A percentile compares a stretch with the other conserved stretches of the same genome.
Conservation (phyloP, 306 rosid genomes). For the Amphicarpaea edgeworthii region DNA sequence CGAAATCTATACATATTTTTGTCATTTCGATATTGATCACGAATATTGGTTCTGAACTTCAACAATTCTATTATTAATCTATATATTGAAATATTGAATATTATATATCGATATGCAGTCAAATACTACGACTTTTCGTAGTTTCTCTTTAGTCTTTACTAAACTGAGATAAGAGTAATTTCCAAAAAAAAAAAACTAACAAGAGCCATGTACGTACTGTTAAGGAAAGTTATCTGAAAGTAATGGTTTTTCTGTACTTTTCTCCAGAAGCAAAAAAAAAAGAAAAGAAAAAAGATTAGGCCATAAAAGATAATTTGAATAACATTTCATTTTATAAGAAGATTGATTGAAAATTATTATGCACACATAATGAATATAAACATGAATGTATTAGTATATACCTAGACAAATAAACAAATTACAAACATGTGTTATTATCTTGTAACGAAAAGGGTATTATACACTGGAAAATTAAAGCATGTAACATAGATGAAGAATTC, state of each 20-base stretch:
- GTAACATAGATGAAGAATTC: neutral
- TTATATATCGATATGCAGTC: neutral
- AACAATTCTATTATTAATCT: neutral
- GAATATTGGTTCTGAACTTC: too few relatives aligned
- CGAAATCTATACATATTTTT: too few relatives aligned
- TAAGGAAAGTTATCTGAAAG: too few relatives aligned
- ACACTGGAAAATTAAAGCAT: too few relatives aligned
- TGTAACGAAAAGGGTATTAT: too few relatives aligned
- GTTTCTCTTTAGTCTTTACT: neutral
- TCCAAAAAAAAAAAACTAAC: too few relatives aligned
- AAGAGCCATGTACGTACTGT: neutral
- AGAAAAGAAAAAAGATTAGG: too few relatives aligned
- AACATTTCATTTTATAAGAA: neutral
- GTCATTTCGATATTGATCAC: too few relatives aligned
- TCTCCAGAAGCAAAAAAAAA: too few relatives aligned
- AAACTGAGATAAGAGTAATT: neutral
- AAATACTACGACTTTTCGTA: neutral
- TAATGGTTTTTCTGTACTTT: too few relatives aligned
- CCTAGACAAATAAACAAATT: neutral
- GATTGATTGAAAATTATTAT: neutral
- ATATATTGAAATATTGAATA: too few relatives aligned
- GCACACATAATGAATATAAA: neutral
- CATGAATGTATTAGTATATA: neutral
- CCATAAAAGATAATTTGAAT: too few relatives aligned
- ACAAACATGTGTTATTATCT: neutral